Conservation (phyloP, 2,329 filamentous ascomycete species). For the Fusarium longipes region DNA sequence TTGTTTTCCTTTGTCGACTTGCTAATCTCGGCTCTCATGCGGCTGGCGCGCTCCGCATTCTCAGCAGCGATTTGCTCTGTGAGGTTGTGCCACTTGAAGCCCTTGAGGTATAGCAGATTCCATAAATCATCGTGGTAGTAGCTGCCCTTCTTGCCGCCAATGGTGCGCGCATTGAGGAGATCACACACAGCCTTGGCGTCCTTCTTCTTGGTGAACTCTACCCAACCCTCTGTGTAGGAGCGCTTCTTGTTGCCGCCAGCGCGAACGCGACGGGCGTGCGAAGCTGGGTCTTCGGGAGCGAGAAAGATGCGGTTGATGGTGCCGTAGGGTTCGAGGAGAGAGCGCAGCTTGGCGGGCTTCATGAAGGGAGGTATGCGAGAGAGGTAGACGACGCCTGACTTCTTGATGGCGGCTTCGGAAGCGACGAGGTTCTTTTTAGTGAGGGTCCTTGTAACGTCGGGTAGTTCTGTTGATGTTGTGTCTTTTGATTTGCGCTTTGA, state of each 20-base stretch:
- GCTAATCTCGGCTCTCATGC: constrained; percentile 81
- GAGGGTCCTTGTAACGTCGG: constrained; percentile 65
- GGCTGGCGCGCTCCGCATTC: constrained; percentile 80
- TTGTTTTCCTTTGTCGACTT: constrained; percentile 83
- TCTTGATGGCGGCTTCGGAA: constrained; percentile 72
- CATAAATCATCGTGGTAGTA: constrained; percentile 90
- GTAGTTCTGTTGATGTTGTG: constrained; percentile 52
- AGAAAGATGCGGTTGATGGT: constrained; percentile 82
- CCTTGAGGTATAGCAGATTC: constrained; percentile 83
- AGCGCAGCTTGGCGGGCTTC: constrained; percentile 82
- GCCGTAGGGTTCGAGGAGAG: constrained; percentile 80
- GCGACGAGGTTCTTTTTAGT: constrained; percentile 75
- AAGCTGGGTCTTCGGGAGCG: constrained; percentile 76
- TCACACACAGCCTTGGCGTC: constrained; percentile 83
- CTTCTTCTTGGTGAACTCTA: constrained; percentile 81
- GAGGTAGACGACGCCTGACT: constrained; percentile 84
- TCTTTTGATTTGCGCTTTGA: constrained; percentile 43
- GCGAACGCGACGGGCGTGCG: constrained; percentile 73
- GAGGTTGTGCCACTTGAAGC: constrained; percentile 83
- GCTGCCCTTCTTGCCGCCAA: constrained; percentile 85
- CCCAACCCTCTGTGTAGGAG: constrained; percentile 86
- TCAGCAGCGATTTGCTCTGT: constrained; percentile 84
- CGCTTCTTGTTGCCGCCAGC: constrained; percentile 86
- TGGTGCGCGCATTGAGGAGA: constrained; percentile 79
- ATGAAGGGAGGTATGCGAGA: constrained; percentile 89